Conservation (phyloP, 169 alveolate genomes). For the Neospora caninum region DNA sequence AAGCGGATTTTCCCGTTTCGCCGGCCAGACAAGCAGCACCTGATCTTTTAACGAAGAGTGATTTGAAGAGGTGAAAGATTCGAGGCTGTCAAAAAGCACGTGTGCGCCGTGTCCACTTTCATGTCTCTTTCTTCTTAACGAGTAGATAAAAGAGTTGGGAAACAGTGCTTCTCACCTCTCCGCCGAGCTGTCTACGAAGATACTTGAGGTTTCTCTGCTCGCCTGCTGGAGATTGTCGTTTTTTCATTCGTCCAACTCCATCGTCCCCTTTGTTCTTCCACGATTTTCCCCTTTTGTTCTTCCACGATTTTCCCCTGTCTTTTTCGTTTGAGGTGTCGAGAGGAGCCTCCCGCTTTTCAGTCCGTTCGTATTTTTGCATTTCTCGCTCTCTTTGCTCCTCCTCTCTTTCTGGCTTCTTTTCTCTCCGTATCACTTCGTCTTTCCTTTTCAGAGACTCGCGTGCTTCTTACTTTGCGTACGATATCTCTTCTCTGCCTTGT, state of each 20-base stretch:
- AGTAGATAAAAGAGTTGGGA: too few relatives aligned
- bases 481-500: too few relatives aligned
- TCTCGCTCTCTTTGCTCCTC: not conserved
- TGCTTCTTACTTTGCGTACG: too few relatives aligned
- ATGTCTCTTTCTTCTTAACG: too few relatives aligned
- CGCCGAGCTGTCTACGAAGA: not conserved
- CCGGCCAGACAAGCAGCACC: too few relatives aligned
- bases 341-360: not conserved
- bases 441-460: too few relatives aligned
- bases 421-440: not conserved
- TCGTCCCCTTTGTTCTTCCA: not conserved
- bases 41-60: too few relatives aligned
- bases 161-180: not conserved
- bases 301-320: not conserved
- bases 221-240: not conserved
- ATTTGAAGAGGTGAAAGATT: too few relatives aligned
- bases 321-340: not conserved
- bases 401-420: not conserved
- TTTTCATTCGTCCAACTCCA: not conserved
- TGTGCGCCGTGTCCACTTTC: too few relatives aligned
- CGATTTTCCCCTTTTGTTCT: not conserved
- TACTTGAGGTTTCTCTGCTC: too few relatives aligned
- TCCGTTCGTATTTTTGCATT: not conserved
- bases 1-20: too few relatives aligned
- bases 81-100: too few relatives aligned